Base-by-base conservation (phyloP, 495 filamentous ascomycete species). In the Neurospora discreta region DNA sequence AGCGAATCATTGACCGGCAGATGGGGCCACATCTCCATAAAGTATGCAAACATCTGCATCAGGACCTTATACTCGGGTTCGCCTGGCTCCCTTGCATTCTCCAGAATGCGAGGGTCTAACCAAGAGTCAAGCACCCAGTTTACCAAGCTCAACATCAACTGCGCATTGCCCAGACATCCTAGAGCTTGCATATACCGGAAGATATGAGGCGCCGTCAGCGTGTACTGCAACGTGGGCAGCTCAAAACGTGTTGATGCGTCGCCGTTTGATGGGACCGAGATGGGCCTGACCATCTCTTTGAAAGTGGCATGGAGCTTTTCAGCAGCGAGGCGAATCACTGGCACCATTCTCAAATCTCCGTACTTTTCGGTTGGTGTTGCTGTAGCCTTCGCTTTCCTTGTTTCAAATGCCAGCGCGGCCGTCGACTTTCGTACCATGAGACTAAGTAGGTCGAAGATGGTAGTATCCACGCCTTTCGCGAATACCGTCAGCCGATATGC, bases 81-180 rank as follows among this genome's bases (percentile, higher is more conserved):
- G 44, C 73, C 69, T 58, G 78, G 73, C n/a, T 72, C 67, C 71
- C 79, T 76, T 16, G 78, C 79, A 38, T 81, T 80, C 41, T 81
- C 74, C 52, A 79, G 75, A 0, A 84, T 38, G 70, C 78, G 71
- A 58, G 70, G 69, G 44, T 74, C 67, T 36, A 77, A 73, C 78
- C 78, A 81, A 2, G 75, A 72, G 60, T 80, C 77, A 4, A 84
- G 39, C 58, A 84, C 77, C 83, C 83, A 85, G 44, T 78, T 70
- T 69, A 83, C 71, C 7, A 83, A 68, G 8, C 74, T 72, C 33
- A 79, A 76, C 82, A 84, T 83, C 39, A 74, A 77, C 1, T 67
- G 16, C 10, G 43, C 44, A 42, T 84, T 79, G 33, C 78, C 80
- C 33, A 82, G 75, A 38, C 75, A 78, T 1, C 74, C 81, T 30